Evolutionary conservation across 1,139 yeast genomes (phyloP).

Genomic region (Yamadazyma kanchanaburiensis): DNA sequence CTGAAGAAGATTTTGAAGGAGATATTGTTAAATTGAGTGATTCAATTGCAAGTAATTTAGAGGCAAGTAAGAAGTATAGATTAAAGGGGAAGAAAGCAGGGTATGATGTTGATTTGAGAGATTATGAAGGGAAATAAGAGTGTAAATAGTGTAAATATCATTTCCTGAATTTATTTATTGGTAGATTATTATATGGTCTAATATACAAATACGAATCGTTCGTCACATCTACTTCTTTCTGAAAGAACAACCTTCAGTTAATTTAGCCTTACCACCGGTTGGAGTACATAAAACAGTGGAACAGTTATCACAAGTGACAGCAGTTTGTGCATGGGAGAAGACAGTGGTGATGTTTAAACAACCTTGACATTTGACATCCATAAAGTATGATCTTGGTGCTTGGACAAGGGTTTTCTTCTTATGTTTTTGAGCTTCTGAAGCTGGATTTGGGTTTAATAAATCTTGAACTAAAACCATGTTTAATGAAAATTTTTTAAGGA

Average conservation of each 20-base stretch:
- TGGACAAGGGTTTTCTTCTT: constrained; percentile 97
- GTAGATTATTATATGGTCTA: constrained; percentile 4
- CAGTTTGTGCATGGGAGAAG: constrained; percentile 99
- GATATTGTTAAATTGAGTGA: constrained; percentile 33
- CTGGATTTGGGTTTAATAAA: constrained; percentile 96
- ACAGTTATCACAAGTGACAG: constrained; percentile 98
- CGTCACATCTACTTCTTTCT: constrained; percentile 81
- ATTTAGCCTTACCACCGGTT: constrained; percentile 99
- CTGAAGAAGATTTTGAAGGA: constrained; percentile 31
- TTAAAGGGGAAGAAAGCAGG: constrained; percentile 30
- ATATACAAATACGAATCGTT: too few relatives aligned
- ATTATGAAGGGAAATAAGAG: constrained; percentile 20
- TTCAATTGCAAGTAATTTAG: constrained; percentile 34
- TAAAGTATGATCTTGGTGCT: constrained; percentile 97
- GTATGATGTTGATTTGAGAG: constrained; percentile 22
- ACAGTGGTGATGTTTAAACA: constrained; percentile 98
- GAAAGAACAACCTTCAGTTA: constrained; percentile 99
- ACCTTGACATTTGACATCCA: constrained; percentile 99
- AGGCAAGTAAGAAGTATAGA: constrained; percentile 30
- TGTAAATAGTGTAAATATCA: constrained; percentile 5
- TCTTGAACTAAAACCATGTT: constrained; percentile 89
- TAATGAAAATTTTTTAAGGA: constrained; percentile 1
- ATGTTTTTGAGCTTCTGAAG: constrained; percentile 95
- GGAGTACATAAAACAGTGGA: constrained; percentile 98
- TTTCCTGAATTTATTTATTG: neutral